Conservation (phyloP, 768 basidiomycete genomes). For the Tylopilus vinaceipallidus region DNA sequence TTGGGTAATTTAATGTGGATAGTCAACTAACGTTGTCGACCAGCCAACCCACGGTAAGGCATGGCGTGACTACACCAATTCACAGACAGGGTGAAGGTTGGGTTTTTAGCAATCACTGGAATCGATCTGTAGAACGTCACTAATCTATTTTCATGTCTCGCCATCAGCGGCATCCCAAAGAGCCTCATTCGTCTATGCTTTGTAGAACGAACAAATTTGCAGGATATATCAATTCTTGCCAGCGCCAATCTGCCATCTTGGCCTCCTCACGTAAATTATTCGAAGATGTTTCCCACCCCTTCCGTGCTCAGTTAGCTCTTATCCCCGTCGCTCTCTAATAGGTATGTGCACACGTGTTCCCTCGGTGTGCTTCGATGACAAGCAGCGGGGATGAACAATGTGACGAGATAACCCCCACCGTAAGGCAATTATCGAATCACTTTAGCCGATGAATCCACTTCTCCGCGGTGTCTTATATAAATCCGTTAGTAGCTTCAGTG, state of each 20-base stretch:
- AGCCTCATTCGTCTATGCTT: neutral
- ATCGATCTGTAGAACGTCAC: neutral
- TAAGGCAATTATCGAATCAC: constrained; percentile 10
- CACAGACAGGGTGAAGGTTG: too few species aligned
- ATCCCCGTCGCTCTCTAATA: constrained; percentile 11
- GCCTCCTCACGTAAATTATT: constrained; percentile 22
- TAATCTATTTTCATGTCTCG: neutral
- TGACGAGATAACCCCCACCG: constrained; percentile 10
- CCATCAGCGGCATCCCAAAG: neutral
- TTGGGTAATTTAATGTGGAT: too few species aligned
- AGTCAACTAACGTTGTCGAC: too few species aligned
- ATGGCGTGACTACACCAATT: too few species aligned
- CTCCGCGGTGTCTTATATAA: constrained; percentile 20
- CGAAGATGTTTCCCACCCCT: constrained; percentile 19
- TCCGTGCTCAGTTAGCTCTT: constrained; percentile 1
- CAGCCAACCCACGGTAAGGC: too few species aligned
- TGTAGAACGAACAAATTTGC: neutral
- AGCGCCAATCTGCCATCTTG: constrained; percentile 15
- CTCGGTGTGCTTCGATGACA: constrained; percentile 13
- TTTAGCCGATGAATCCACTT: constrained; percentile 9
- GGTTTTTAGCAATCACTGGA: too few species aligned
- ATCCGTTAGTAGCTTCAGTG: constrained; percentile 7
- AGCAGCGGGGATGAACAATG: constrained; percentile 16
- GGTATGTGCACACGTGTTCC: constrained; percentile 22
- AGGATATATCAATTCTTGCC: constrained; percentile 6